Conservation (phyloP, 2,329 filamentous ascomycete species). For the Conoideocrella luteorostrata region DNA sequence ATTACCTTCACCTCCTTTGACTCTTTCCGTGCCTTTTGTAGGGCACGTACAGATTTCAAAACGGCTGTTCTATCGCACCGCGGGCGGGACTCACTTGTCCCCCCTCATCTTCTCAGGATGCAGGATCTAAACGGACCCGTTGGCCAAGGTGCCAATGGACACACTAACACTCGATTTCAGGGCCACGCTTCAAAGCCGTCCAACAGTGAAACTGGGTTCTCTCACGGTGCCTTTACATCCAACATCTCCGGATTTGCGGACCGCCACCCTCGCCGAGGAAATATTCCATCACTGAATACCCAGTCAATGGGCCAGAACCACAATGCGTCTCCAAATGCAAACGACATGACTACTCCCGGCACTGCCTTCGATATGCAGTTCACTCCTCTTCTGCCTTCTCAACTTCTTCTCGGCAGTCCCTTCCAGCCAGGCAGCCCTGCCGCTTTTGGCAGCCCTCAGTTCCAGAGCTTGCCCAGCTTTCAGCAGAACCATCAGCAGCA, state of each 20-base stretch:
- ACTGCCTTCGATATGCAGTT: slow-evolving; percentile 98
- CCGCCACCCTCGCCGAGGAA: slow-evolving; percentile 74
- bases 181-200: slow-evolving; percentile 74
- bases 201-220: slow-evolving; percentile 81
- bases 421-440: slow-evolving; percentile 93
- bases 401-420: slow-evolving; percentile 88
- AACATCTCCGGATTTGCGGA: slow-evolving; percentile 83
- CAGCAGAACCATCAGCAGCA: slow-evolving; percentile 52
- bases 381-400: slow-evolving; percentile 88
- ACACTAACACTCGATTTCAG: slow-evolving; percentile 57
- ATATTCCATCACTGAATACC: slow-evolving; percentile 91
- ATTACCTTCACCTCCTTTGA: background rate
- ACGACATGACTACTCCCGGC: slow-evolving; percentile 78
- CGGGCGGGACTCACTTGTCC: slow-evolving; percentile 79
- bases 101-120: slow-evolving; percentile 84
- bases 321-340: slow-evolving; percentile 41
- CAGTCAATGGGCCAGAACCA: slow-evolving; percentile 51
- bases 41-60: slow-evolving; percentile 60
- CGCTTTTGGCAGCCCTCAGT: slow-evolving; percentile 85
- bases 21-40: slow-evolving; percentile 38
- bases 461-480: slow-evolving; percentile 76
- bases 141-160: slow-evolving; percentile 30
- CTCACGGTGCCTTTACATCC: slow-evolving; percentile 84
- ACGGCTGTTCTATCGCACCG: slow-evolving; percentile 75
- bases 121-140: slow-evolving; percentile 71